phyloP scores from a whole-genome alignment of 345 rosid genomes.

The Orychophragmus violaceus region DNA sequence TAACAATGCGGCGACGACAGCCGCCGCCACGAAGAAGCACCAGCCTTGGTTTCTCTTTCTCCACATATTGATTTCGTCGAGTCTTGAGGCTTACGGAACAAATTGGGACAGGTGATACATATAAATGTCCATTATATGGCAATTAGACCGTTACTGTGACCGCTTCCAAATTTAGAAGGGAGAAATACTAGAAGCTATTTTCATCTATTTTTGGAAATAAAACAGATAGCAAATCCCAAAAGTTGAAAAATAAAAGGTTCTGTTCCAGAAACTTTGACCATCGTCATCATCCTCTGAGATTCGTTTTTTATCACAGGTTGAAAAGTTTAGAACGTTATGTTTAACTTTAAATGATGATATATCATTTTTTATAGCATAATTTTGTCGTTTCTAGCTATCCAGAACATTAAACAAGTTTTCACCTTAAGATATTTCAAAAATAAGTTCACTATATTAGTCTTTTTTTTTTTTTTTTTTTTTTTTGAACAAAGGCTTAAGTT shows the following conservation, averaged over 20 bases:
- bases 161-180: constrained; percentile 14
- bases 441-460: background rate
- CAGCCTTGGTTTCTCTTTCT: background rate
- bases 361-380: background rate
- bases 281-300: background rate
- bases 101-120: background rate
- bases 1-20: background rate
- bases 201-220: background rate
- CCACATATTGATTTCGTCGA: background rate
- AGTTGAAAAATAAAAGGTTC: background rate
- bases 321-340: background rate
- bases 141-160: constrained; percentile 2
- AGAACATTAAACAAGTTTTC: background rate
- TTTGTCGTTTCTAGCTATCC: background rate
- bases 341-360: background rate
- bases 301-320: background rate
- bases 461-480: too few species aligned
- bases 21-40: background rate
- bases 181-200: background rate
- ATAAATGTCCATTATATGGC: background rate
- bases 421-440: background rate
- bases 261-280: constrained; percentile 14
- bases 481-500: too few species aligned
- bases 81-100: constrained; percentile 1
- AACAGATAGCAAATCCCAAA: constrained; percentile 1